Percentiles rank a stretch among this genome's conserved stretches.
Evolutionary conservation across 2,329 filamentous ascomycete species (phyloP).

Genomic region (Trichoderma koningiopsis): DNA sequence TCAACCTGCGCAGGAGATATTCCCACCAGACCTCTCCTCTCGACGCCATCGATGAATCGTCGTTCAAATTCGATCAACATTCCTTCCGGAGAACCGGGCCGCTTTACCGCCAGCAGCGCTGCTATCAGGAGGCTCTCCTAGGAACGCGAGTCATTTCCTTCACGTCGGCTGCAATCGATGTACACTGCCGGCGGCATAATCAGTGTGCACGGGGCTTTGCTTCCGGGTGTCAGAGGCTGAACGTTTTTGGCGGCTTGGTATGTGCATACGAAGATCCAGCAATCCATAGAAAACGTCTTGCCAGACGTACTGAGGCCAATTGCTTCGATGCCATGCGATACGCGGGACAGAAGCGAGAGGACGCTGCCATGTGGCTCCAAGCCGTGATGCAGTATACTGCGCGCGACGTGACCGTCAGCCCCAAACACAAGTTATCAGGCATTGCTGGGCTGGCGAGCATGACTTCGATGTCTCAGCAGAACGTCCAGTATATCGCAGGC

Average conservation of each 20-base stretch:
- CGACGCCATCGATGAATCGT: background rate
- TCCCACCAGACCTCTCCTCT: background rate
- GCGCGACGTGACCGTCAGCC: background rate
- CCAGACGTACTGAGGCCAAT: background rate
- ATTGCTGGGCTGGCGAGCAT: slow-evolving; percentile 11
- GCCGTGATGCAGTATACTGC: slow-evolving; percentile 11
- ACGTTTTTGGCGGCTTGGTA: background rate
- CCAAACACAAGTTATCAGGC: slow-evolving; percentile 1
- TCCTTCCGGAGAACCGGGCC: slow-evolving; percentile 13
- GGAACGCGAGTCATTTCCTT: slow-evolving; percentile 1
- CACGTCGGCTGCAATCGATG: background rate
- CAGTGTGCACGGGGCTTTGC: background rate
- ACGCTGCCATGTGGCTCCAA: background rate
- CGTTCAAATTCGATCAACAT: background rate
- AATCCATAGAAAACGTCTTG: background rate
- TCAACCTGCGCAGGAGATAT: slow-evolving; percentile 2
- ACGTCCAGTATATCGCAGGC: slow-evolving; percentile 15
- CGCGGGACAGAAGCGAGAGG: background rate
- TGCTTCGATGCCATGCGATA: background rate
- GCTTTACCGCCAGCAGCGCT: slow-evolving; percentile 14
- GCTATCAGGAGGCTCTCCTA: slow-evolving; percentile 4
- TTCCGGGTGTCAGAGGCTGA: background rate
- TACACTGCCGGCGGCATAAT: background rate
- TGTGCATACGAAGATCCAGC: background rate
- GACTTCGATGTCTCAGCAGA: background rate